phyloP scores from a whole-genome alignment of 1,139 yeast species.

The Candida dubliniensis region DNA sequence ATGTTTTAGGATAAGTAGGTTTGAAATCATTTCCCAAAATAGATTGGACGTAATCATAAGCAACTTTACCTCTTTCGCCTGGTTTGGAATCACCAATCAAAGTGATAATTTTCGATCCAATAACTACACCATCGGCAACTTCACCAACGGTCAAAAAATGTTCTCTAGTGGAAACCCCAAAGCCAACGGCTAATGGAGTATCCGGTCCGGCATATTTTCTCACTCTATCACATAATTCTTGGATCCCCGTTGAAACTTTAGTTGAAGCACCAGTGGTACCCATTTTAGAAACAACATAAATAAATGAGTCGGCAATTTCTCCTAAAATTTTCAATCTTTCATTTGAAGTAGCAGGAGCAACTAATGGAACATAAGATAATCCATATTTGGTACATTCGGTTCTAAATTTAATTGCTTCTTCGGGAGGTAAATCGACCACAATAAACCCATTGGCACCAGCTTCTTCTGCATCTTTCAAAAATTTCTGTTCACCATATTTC shows the following conservation, averaged over 20 bases:
- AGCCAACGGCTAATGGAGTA: constrained; percentile 93
- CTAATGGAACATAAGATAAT: constrained; percentile 84
- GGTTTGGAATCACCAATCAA: constrained; percentile 62
- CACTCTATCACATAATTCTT: constrained; percentile 70
- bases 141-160: constrained; percentile 80
- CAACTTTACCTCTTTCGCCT: constrained; percentile 60
- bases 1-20: constrained; percentile 32
- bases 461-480: constrained; percentile 70
- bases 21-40: constrained; percentile 64
- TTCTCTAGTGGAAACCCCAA: constrained; percentile 92
- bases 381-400: constrained; percentile 65
- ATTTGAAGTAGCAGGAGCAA: constrained; percentile 95
- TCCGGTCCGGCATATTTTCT: constrained; percentile 69
- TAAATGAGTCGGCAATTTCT: constrained; percentile 88
- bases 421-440: constrained; percentile 95
- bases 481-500: constrained; percentile 82
- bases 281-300: constrained; percentile 95
- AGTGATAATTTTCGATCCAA: constrained; percentile 83
- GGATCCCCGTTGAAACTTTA: constrained; percentile 63
- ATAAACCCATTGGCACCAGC: constrained; percentile 97
- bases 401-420: constrained; percentile 90
- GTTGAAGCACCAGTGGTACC: constrained; percentile 92
- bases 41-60: constrained; percentile 64
- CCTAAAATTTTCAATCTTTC: constrained; percentile 78
- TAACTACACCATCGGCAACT: constrained; percentile 90